phyloP scores from a whole-genome alignment of 352 stramenopile species.

The Pythium periplocum region DNA sequence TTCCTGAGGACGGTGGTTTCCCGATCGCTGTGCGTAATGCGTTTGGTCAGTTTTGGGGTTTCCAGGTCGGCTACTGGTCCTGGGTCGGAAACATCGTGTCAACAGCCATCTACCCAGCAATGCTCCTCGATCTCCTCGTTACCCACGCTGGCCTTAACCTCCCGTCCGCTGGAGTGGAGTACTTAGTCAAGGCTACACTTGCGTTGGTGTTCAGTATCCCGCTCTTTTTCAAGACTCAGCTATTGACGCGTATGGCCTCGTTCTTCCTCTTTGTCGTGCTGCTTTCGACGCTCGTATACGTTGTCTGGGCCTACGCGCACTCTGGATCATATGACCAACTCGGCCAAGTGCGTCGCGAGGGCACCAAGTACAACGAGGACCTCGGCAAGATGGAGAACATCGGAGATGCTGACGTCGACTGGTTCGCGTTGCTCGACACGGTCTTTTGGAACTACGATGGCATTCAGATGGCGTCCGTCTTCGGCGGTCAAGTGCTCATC shows the following conservation, averaged over 20 bases:
- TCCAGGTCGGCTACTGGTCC: conserved; percentile 63
- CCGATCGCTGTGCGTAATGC: conserved; percentile 86
- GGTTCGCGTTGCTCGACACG: conserved; percentile 87
- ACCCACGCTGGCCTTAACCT: conserved; percentile 18
- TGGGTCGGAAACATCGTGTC: conserved; percentile 71
- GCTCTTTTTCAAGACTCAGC: conserved; percentile 29
- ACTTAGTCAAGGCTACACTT: conserved; percentile 33
- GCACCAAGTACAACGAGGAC: conserved; percentile 14
- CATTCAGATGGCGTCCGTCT: conserved; percentile 88
- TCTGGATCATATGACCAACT: too few relatives aligned
- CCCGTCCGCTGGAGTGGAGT: conserved; percentile 19
- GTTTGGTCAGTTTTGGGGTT: conserved; percentile 81
- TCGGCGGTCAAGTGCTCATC: conserved; percentile 88
- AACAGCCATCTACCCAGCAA: conserved; percentile 50
- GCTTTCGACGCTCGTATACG: conserved; percentile 30
- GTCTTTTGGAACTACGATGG: conserved; percentile 96
- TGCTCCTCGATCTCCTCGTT: conserved; percentile 7
- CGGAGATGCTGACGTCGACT: conserved; percentile 41
- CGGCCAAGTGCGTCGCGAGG: background rate
- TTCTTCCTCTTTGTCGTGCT: conserved; percentile 28
- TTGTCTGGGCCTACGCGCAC: conserved; percentile 7
- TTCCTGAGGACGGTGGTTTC: conserved; percentile 67
- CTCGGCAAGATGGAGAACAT: conserved; percentile 13
- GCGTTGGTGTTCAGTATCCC: conserved; percentile 29
- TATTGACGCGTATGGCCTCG: conserved; percentile 25